A percentile compares a stretch with the other conserved stretches of the same genome.
phyloP scores from a whole-genome alignment of 2,329 filamentous ascomycete genomes.

The Aphanoascus verrucosus region DNA sequence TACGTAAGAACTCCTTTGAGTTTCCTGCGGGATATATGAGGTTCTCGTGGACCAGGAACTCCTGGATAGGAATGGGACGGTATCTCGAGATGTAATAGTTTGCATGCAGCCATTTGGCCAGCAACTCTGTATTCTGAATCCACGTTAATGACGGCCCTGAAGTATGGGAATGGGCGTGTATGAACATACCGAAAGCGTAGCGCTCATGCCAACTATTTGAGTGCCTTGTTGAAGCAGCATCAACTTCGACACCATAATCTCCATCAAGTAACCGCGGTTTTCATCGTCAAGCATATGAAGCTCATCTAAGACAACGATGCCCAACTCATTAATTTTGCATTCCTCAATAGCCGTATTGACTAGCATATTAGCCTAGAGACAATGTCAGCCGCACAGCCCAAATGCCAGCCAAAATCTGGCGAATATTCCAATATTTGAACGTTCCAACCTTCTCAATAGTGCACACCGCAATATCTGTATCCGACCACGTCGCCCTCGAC shows the following conservation, averaged over 20 bases:
- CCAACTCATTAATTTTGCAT: slow-evolving; percentile 52
- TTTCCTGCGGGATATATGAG: slow-evolving; percentile 53
- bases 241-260: slow-evolving; percentile 63
- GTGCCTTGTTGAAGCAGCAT: slow-evolving; percentile 56
- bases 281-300: slow-evolving; percentile 75
- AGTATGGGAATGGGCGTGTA: not conserved
- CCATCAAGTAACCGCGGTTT: slow-evolving; percentile 62
- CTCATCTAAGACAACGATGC: slow-evolving; percentile 61
- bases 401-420: slow-evolving; percentile 1
- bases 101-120: slow-evolving; percentile 60
- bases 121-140: slow-evolving; percentile 55
- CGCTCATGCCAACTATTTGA: slow-evolving; percentile 71
- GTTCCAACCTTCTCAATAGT: slow-evolving; percentile 63
- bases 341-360: slow-evolving; percentile 65
- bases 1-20: slow-evolving; percentile 50
- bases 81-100: slow-evolving; percentile 64
- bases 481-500: slow-evolving; percentile 55
- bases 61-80: slow-evolving; percentile 63
- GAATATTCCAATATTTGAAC: slow-evolving; percentile 16
- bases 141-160: not conserved
- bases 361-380: slow-evolving; percentile 56
- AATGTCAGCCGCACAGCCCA: not conserved
- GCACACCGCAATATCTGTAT: slow-evolving; percentile 68
- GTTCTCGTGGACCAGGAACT: slow-evolving; percentile 62
- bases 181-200: slow-evolving; percentile 55